Percentiles rank a stretch among this genome's conserved stretches.
These are phyloP conservation scores for Afroboletus lepidellus DNA, from an alignment of 1,284 basidiomycete species.

Conservation along the genomic window DNA sequence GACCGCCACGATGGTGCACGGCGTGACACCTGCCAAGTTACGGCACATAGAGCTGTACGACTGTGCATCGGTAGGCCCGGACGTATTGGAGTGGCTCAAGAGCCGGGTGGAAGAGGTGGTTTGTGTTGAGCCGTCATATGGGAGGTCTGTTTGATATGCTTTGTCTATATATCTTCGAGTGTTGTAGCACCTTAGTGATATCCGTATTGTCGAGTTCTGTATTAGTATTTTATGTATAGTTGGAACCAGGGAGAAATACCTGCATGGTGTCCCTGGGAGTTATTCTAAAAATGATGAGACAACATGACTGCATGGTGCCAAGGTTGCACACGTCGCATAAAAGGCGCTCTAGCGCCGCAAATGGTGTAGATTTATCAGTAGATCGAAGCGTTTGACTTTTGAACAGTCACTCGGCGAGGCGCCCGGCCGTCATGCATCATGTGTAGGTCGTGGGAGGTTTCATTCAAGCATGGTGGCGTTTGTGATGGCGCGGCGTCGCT, in stretches of 20 bases:
- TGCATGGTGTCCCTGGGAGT: not conserved
- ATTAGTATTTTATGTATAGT: slow-evolving; percentile 23
- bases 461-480: not conserved
- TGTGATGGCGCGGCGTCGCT: not conserved
- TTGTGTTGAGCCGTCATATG: slow-evolving; percentile 51
- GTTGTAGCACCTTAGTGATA: not conserved
- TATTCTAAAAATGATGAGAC: not conserved
- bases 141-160: slow-evolving; percentile 21
- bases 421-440: not conserved
- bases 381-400: slow-evolving; percentile 14
- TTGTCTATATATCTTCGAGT: not conserved
- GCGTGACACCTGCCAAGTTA: slow-evolving; percentile 48
- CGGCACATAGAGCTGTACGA: slow-evolving; percentile 61
- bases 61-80: slow-evolving; percentile 58
- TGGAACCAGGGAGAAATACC: not conserved
- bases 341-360: slow-evolving; percentile 18
- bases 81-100: slow-evolving; percentile 64
- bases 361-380: not conserved
- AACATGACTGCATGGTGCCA: not conserved
- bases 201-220: slow-evolving; percentile 17
- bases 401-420: not conserved
- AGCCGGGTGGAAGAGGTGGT: slow-evolving; percentile 56
- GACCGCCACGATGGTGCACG: slow-evolving; percentile 32
- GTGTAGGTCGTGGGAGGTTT: not conserved
- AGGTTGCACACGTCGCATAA: too few relatives aligned